Conservation (phyloP, 208 protist species). For the Sergeia podlipaevii region DNA sequence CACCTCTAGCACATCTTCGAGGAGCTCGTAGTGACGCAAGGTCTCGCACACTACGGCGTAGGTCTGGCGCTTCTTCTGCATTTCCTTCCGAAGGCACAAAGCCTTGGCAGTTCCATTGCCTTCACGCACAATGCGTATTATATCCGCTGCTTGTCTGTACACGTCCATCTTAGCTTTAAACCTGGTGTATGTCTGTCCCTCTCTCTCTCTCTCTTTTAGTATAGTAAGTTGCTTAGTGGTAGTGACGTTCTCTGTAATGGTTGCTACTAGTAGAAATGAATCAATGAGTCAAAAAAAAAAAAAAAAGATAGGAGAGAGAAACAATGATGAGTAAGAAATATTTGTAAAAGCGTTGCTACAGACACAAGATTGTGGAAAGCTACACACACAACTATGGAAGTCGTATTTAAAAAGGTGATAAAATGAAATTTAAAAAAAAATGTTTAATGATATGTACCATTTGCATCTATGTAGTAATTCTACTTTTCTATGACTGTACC, state of each 20-base stretch:
- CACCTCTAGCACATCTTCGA: slow-evolving; percentile 78
- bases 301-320: slow-evolving; percentile 7
- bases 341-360: no score
- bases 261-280: no score
- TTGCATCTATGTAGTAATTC: no score
- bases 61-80: slow-evolving; percentile 92
- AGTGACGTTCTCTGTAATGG: no score
- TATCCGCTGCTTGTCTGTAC: slow-evolving; percentile 82
- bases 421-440: no score
- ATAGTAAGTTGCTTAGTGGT: no score
- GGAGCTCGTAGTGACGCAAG: slow-evolving; percentile 80
- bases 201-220: slow-evolving; percentile 1
- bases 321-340: no score
- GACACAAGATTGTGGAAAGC: no score
- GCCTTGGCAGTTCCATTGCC: slow-evolving; percentile 84
- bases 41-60: slow-evolving; percentile 92
- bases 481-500: no score
- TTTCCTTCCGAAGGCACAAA: slow-evolving; percentile 88
- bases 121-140: slow-evolving; percentile 62
- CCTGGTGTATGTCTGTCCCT: background rate
- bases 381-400: no score
- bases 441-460: no score
- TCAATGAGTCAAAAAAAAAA: slow-evolving; percentile 3
- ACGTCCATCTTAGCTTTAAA: slow-evolving; percentile 76
- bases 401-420: no score